These are phyloP conservation scores for Amanita brunnescens DNA, from an alignment of 768 basidiomycete genomes.

Conservation along the genomic window DNA sequence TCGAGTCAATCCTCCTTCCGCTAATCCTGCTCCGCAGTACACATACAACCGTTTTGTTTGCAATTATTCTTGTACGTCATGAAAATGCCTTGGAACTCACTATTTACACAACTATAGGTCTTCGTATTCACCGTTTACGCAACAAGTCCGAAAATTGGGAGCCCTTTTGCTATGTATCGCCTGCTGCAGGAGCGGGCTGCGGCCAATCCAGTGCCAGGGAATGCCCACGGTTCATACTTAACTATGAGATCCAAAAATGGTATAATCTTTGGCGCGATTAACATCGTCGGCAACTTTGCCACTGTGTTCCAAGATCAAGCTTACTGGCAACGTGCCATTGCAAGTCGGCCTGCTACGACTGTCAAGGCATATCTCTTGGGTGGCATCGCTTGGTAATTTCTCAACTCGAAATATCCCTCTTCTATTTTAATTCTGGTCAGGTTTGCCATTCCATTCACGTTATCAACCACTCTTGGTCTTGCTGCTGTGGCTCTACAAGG, in stretches of 20 bases:
- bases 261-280: constrained; percentile 80
- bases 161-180: constrained; percentile 67
- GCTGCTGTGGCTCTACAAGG: constrained; percentile 75
- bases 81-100: background rate
- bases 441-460: constrained; percentile 81
- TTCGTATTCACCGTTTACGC: constrained; percentile 77
- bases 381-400: constrained; percentile 70
- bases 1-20: background rate
- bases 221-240: constrained; percentile 79
- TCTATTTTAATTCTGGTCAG: constrained; percentile 19
- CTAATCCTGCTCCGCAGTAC: constrained; percentile 38
- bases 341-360: constrained; percentile 71
- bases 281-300: constrained; percentile 78
- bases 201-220: constrained; percentile 59
- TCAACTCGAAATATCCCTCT: background rate
- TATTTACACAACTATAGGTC: constrained; percentile 19
- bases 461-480: constrained; percentile 84
- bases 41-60: constrained; percentile 80
- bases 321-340: constrained; percentile 92
- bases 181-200: constrained; percentile 55
- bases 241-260: constrained; percentile 75
- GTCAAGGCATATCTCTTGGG: constrained; percentile 90
- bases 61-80: constrained; percentile 57
- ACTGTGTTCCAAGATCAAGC: constrained; percentile 56
- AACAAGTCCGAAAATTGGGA: constrained; percentile 73